These are phyloP conservation scores for Lactarius psammicola DNA, from an alignment of 768 basidiomycete species.

Conservation along the genomic window DNA sequence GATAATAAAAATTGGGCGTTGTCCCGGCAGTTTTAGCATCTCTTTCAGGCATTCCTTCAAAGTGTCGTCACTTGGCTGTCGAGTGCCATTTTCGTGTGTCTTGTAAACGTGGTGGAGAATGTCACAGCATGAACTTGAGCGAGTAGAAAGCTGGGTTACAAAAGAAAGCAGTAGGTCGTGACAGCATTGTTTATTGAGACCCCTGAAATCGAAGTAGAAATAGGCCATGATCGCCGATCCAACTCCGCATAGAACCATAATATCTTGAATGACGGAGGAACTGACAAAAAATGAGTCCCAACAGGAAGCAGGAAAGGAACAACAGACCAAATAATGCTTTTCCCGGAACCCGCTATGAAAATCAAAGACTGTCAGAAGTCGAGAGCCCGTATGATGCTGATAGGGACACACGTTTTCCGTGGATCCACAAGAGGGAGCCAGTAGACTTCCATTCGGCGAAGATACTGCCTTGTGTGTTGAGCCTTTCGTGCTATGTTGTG, in stretches of 20 bases:
- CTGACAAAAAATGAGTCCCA: background rate
- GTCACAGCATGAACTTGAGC: background rate
- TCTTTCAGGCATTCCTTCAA: background rate
- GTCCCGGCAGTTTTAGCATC: too few species aligned
- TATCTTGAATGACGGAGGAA: background rate
- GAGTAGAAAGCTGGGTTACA: background rate
- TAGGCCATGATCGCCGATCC: background rate
- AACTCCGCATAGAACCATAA: background rate
- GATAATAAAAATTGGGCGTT: too few species aligned
- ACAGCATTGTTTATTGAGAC: background rate
- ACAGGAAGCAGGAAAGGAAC: background rate
- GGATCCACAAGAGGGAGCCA: background rate
- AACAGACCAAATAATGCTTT: background rate
- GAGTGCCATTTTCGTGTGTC: background rate
- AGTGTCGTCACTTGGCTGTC: background rate
- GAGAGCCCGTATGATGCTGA: background rate
- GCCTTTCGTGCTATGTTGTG: background rate
- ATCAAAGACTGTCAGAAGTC: background rate
- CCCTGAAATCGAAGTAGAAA: background rate
- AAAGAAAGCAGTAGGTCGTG: background rate
- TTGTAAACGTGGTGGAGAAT: background rate
- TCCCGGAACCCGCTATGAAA: background rate
- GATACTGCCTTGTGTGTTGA: background rate
- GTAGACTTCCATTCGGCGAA: background rate
- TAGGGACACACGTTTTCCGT: background rate